phyloP scores from a whole-genome alignment of 1,284 basidiomycete genomes.

The Fomitiporia mediterranea region DNA sequence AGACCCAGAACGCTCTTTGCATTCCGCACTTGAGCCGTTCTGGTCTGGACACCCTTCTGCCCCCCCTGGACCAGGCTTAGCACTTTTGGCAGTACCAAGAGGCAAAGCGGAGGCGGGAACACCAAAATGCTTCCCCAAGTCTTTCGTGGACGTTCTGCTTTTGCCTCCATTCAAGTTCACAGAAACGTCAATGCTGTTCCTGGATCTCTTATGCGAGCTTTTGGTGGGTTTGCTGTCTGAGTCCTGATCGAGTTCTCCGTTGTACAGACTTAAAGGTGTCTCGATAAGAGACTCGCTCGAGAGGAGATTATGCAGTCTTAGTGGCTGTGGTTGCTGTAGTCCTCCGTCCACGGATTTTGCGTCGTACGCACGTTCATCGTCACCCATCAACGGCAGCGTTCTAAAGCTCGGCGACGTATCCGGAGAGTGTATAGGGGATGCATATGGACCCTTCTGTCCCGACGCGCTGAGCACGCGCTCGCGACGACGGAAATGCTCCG shows the following conservation, averaged over 20 bases:
- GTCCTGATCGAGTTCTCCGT: not conserved
- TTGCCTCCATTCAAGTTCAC: no score
- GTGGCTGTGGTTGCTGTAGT: not conserved
- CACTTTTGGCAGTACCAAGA: no score
- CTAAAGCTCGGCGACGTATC: not conserved
- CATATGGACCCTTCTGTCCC: not conserved
- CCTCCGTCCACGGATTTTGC: no score
- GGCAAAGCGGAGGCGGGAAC: no score
- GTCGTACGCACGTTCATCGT: not conserved
- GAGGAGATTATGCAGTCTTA: slow-evolving; percentile 7
- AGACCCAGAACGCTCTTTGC: no score
- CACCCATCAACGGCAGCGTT: not conserved
- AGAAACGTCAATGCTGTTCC: no score
- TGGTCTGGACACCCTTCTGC: no score
- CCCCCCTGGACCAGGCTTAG: no score
- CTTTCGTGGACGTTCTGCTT: no score
- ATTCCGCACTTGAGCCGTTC: not conserved
- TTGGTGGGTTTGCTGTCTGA: not conserved
- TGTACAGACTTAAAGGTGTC: not conserved
- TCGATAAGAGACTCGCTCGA: slow-evolving; percentile 9
- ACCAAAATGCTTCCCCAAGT: no score
- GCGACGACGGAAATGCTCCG: slow-evolving; percentile 8
- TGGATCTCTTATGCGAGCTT: no score
- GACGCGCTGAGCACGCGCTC: not conserved
- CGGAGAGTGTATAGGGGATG: not conserved